These are phyloP conservation scores for Diaporthe citri DNA, from an alignment of 2,329 filamentous ascomycete species.

Conservation along the genomic window DNA sequence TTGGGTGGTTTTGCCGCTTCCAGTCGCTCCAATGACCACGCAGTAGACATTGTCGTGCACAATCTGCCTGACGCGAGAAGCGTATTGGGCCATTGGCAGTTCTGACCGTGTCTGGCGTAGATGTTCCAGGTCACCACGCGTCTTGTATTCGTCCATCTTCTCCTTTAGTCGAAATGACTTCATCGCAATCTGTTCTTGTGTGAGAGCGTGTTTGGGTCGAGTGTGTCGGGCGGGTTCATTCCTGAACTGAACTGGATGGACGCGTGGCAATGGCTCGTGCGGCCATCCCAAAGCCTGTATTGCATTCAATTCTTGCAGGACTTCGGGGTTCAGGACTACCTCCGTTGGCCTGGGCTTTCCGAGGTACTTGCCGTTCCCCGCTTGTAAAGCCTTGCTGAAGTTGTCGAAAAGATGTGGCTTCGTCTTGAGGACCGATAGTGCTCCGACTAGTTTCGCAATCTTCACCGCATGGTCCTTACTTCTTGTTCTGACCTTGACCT, in stretches of 20 bases:
- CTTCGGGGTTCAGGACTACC: not conserved
- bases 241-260: too few species aligned
- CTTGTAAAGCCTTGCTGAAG: conserved; percentile 4
- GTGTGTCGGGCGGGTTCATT: not conserved
- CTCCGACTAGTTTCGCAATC: conserved; percentile 8
- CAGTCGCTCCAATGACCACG: conserved; percentile 37
- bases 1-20: conserved; percentile 48
- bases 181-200: not conserved
- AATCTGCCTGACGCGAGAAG: conserved; percentile 17
- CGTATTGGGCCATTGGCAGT: conserved; percentile 33
- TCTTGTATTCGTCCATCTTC: conserved; percentile 1
- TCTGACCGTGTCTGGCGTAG: conserved; percentile 30
- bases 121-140: conserved; percentile 1
- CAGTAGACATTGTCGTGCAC: conserved; percentile 35
- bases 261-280: not conserved
- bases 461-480: not conserved
- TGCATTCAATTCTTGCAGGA: not conserved
- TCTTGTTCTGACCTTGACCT: not conserved
- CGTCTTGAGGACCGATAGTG: not conserved
- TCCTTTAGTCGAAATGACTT: not conserved
- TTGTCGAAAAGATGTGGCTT: not conserved
- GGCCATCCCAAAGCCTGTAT: not conserved
- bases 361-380: conserved; percentile 21
- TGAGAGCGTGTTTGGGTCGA: not conserved
- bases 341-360: not conserved